Percentiles rank a stretch among this genome's conserved stretches.
phyloP scores from a whole-genome alignment of 495 filamentous ascomycete species.

The Eremomyces bilateralis region DNA sequence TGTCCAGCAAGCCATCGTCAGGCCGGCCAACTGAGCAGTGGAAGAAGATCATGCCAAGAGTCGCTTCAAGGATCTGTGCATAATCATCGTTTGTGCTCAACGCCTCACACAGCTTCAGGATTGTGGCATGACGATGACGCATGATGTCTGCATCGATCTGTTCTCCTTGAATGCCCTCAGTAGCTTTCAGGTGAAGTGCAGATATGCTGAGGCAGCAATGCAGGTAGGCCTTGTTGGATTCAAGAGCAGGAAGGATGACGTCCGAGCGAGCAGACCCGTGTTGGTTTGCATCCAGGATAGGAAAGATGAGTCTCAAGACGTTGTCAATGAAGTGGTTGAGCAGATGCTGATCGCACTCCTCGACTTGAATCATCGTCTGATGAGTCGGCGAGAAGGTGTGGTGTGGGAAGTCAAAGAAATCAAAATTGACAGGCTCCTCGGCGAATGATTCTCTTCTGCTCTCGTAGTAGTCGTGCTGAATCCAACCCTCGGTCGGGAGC shows the following conservation, averaged over 20 bases:
- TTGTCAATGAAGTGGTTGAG: slow-evolving; percentile 83
- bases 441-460: slow-evolving; percentile 35
- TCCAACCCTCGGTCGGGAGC: slow-evolving; percentile 47
- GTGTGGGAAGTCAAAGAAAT: slow-evolving; percentile 58
- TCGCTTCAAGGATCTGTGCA: slow-evolving; percentile 75
- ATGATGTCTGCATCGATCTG: slow-evolving; percentile 83
- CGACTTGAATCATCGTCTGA: slow-evolving; percentile 61
- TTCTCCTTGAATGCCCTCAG: slow-evolving; percentile 41
- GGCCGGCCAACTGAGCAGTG: slow-evolving; percentile 77
- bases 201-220: slow-evolving; percentile 93
- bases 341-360: slow-evolving; percentile 66
- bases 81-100: slow-evolving; percentile 56
- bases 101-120: slow-evolving; percentile 68
- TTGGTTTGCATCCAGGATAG: slow-evolving; percentile 73
- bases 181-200: slow-evolving; percentile 83
- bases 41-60: slow-evolving; percentile 93
- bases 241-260: slow-evolving; percentile 63
- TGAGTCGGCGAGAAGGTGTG: slow-evolving; percentile 29
- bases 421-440: slow-evolving; percentile 45
- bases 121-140: slow-evolving; percentile 74
- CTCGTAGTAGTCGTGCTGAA: slow-evolving; percentile 48
- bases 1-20: slow-evolving; percentile 75
- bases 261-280: slow-evolving; percentile 54
- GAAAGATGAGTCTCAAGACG: slow-evolving; percentile 75
- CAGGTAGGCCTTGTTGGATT: slow-evolving; percentile 78